Evolutionary conservation across 768 basidiomycete genomes (phyloP).

Genomic region (Coprinopsis sp.): DNA sequence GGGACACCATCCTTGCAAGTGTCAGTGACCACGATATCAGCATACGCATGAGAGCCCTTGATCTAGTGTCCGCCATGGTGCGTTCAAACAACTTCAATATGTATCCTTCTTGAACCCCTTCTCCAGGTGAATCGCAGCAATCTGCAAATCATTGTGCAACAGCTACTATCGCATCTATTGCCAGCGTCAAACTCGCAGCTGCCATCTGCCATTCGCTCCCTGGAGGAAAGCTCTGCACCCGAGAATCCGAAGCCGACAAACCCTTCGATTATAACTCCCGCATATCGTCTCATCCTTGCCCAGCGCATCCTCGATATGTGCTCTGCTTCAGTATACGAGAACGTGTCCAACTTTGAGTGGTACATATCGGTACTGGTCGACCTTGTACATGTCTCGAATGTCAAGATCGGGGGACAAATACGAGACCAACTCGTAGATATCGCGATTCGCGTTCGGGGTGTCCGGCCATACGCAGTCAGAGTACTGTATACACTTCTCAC

Average conservation of each 20-base stretch:
- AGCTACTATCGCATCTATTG: constrained; percentile 83
- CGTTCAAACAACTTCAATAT: constrained; percentile 12
- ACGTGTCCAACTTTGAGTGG: constrained; percentile 95
- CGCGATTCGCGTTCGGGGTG: constrained; percentile 71
- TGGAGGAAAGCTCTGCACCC: constrained; percentile 39
- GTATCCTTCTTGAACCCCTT: constrained; percentile 1
- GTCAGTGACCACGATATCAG: constrained; percentile 92
- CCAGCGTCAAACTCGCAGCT: constrained; percentile 46
- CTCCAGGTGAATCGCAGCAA: constrained; percentile 78
- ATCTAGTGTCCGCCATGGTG: constrained; percentile 92
- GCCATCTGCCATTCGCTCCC: constrained; percentile 60
- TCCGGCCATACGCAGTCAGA: constrained; percentile 75
- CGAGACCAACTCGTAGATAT: constrained; percentile 85
- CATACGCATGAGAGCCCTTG: constrained; percentile 93
- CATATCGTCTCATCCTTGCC: constrained; percentile 81
- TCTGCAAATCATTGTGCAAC: constrained; percentile 85
- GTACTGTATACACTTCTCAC: constrained; percentile 77
- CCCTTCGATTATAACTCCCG: constrained; percentile 66
- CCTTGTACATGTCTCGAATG: constrained; percentile 81
- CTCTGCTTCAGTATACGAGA: constrained; percentile 77
- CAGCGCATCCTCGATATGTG: constrained; percentile 84
- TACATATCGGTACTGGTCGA: constrained; percentile 93
- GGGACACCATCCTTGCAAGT: constrained; percentile 85
- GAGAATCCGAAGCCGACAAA: constrained; percentile 31
- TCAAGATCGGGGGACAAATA: constrained; percentile 72